phyloP scores from a whole-genome alignment of 305 asterid species.

The Solanum hybrid region DNA sequence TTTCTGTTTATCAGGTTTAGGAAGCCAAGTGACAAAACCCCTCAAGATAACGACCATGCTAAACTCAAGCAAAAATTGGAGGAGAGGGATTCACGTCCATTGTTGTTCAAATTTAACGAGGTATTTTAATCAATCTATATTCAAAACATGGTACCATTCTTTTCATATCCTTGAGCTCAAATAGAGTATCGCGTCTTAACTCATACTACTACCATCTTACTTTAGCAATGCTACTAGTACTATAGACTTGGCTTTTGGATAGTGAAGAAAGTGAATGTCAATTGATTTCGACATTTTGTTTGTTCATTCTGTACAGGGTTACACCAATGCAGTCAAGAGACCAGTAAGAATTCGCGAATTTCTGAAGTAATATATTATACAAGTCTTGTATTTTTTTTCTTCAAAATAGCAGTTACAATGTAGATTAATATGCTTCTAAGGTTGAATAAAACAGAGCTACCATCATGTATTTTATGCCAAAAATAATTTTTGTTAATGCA shows the following conservation, averaged over 20 bases:
- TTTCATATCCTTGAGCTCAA: too few species aligned
- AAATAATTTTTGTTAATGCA: neutral
- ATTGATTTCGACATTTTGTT: neutral
- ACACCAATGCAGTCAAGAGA: constrained; percentile 91
- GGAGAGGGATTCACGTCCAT: constrained; percentile 68
- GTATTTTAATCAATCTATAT: constrained; percentile 21
- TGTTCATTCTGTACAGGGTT: constrained; percentile 46
- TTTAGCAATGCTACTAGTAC: neutral
- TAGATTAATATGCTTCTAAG: neutral
- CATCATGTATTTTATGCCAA: neutral
- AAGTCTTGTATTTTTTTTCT: neutral
- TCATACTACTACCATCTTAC: neutral
- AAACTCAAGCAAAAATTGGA: constrained; percentile 27
- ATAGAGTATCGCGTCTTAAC: neutral
- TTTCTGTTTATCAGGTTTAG: constrained; percentile 43
- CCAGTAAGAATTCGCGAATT: constrained; percentile 81
- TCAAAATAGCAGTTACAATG: neutral
- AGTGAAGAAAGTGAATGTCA: neutral
- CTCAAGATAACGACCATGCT: constrained; percentile 20
- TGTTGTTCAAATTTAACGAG: constrained; percentile 81
- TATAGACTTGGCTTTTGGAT: neutral
- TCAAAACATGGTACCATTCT: neutral
- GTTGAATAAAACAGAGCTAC: neutral
- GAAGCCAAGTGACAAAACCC: constrained; percentile 38
- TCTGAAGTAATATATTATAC: constrained; percentile 30